These are phyloP conservation scores for Bisporella sp. DNA, from an alignment of 2,329 filamentous ascomycete genomes.

Conservation along the genomic window DNA sequence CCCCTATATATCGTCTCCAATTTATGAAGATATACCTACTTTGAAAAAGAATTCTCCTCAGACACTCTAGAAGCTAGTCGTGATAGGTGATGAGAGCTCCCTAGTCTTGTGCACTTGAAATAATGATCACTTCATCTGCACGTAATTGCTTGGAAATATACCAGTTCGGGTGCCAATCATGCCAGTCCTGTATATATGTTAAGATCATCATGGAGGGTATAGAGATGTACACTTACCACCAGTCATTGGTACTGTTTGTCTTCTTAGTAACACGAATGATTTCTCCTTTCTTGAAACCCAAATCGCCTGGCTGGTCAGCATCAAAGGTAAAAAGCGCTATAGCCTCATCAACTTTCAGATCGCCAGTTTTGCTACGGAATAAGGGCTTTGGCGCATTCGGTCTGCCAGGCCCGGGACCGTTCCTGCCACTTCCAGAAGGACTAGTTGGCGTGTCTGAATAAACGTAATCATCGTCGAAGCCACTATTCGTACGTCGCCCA, in stretches of 20 bases:
- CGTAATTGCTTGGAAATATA: constrained; percentile 84
- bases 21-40: too few relatives aligned
- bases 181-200: constrained; percentile 60
- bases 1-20: too few relatives aligned
- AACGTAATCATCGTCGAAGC: constrained; percentile 43
- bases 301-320: constrained; percentile 82
- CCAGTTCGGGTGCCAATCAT: constrained; percentile 78
- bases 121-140: constrained; percentile 47
- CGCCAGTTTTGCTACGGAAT: constrained; percentile 54
- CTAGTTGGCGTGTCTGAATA: constrained; percentile 42
- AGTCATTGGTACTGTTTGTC: constrained; percentile 89
- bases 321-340: constrained; percentile 92
- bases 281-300: constrained; percentile 96
- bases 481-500: constrained; percentile 34
- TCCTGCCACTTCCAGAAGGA: constrained; percentile 20
- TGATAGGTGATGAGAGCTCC: too few relatives aligned
- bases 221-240: constrained; percentile 61
- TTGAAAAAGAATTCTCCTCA: too few relatives aligned
- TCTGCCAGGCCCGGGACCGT: constrained; percentile 55
- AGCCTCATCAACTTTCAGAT: constrained; percentile 68
- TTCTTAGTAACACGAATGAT: constrained; percentile 91
- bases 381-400: constrained; percentile 87
- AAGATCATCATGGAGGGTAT: not conserved
- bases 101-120: too few relatives aligned
- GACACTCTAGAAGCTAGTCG: too few relatives aligned